A percentile compares a stretch with the other conserved stretches of the same genome.
These are phyloP conservation scores for Lactarius trivialis DNA, from an alignment of 768 basidiomycete species.

Conservation along the genomic window DNA sequence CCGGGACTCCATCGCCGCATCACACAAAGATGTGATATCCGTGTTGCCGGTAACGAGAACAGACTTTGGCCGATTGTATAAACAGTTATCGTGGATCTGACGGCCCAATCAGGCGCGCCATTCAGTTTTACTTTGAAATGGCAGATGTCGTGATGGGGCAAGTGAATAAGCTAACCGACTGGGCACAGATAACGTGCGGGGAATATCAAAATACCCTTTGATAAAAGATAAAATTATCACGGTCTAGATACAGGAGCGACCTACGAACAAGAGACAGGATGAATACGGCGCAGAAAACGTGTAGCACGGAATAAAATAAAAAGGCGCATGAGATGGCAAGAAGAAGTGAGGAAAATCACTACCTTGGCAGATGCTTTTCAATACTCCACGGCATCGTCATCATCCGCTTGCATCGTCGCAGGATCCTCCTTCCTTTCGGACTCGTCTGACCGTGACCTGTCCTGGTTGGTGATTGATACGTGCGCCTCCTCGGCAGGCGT, in stretches of 20 bases:
- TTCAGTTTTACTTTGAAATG: slow-evolving; percentile 6
- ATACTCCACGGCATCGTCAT: slow-evolving; percentile 80
- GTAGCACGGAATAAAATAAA: slow-evolving; percentile 14
- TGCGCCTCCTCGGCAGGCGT: slow-evolving; percentile 8
- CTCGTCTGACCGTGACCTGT: slow-evolving; percentile 16
- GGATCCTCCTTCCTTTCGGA: slow-evolving; percentile 26
- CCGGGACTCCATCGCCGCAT: neutral
- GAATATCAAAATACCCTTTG: slow-evolving; percentile 6
- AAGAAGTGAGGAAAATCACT: slow-evolving; percentile 12
- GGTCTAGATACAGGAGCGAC: slow-evolving; percentile 21
- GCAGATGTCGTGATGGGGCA: slow-evolving; percentile 16
- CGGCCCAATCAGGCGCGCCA: slow-evolving; percentile 10
- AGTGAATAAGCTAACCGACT: neutral
- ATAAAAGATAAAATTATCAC: slow-evolving; percentile 17
- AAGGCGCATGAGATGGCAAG: slow-evolving; percentile 6
- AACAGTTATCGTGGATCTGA: slow-evolving; percentile 3
- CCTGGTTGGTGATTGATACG: slow-evolving; percentile 9
- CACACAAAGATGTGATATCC: slow-evolving; percentile 15
- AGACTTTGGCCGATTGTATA: slow-evolving; percentile 10
- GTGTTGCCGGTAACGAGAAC: slow-evolving; percentile 6
- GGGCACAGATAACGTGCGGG: neutral
- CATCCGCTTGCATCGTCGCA: slow-evolving; percentile 54
- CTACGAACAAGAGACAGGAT: slow-evolving; percentile 16
- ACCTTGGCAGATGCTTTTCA: slow-evolving; percentile 27
- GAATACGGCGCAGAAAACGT: slow-evolving; percentile 9